Percentiles rank a stretch among this genome's conserved stretches.
phyloP scores from a whole-genome alignment of 768 basidiomycete species.

The Harrya chromipes region DNA sequence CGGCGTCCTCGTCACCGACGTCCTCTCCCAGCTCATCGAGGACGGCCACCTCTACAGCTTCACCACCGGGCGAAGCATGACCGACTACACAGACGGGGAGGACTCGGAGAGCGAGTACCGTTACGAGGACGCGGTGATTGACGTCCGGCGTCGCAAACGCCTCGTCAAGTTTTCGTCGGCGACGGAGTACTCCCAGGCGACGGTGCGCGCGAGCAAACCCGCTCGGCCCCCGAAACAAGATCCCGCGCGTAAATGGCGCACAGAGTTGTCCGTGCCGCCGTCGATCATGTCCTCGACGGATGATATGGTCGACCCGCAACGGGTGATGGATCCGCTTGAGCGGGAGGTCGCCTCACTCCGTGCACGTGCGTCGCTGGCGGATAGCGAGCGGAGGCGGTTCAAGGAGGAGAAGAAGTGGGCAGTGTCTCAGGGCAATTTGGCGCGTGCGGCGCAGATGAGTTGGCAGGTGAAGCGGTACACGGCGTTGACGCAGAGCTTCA shows the following conservation, averaged over 20 bases:
- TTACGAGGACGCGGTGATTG: slow-evolving; percentile 7
- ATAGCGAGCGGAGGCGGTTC: slow-evolving; percentile 76
- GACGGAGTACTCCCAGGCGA: slow-evolving; percentile 27
- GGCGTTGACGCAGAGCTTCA: slow-evolving; percentile 76
- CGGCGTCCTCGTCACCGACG: slow-evolving; percentile 68
- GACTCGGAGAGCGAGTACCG: slow-evolving; percentile 22
- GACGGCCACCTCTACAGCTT: slow-evolving; percentile 37
- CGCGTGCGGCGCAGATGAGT: slow-evolving; percentile 74
- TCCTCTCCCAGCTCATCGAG: slow-evolving; percentile 65
- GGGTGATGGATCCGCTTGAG: slow-evolving; percentile 61
- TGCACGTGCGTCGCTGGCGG: slow-evolving; percentile 75
- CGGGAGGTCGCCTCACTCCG: slow-evolving; percentile 74
- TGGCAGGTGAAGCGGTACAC: slow-evolving; percentile 84
- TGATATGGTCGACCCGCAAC: slow-evolving; percentile 57
- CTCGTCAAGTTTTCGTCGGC: slow-evolving; percentile 46
- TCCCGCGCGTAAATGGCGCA: slow-evolving; percentile 30
- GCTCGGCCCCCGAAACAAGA: slow-evolving; percentile 28
- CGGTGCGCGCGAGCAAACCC: slow-evolving; percentile 23
- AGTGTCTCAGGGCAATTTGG: slow-evolving; percentile 68
- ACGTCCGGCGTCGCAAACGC: slow-evolving; percentile 35
- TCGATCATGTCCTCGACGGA: slow-evolving; percentile 69
- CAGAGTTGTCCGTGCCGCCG: slow-evolving; percentile 38
- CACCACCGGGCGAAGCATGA: neutral
- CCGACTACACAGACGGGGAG: neutral
- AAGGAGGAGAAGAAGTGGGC: slow-evolving; percentile 91